phyloP scores from a whole-genome alignment of 2,329 filamentous ascomycete genomes.

The Pleoardoris graminearum region DNA sequence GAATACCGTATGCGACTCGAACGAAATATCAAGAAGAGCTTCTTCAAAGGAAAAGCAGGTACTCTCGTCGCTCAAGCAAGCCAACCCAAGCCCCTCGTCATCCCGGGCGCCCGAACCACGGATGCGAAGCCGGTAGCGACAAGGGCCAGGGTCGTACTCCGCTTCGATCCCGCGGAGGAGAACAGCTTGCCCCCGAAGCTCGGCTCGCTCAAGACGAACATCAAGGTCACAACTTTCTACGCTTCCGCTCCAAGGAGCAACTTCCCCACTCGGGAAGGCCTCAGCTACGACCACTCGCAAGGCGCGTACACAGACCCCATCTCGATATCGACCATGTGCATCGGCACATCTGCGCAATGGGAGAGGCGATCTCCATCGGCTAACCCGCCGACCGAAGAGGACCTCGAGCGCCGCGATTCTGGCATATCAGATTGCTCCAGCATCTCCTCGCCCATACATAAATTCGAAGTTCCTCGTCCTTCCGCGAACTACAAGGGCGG shows the following conservation, averaged over 20 bases:
- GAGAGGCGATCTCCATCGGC: conserved; percentile 48
- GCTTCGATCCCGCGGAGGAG: conserved; percentile 62
- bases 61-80: conserved; percentile 60
- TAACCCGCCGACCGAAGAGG: conserved; percentile 30
- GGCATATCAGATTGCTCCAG: conserved; percentile 43
- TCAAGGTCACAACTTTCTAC: conserved; percentile 63
- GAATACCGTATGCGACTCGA: conserved; percentile 61
- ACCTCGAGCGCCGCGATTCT: conserved; percentile 46
- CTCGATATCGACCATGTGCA: conserved; percentile 58
- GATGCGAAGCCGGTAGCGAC: conserved; percentile 54
- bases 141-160: conserved; percentile 59
- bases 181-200: conserved; percentile 57
- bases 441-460: conserved; percentile 21
- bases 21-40: conserved; percentile 63
- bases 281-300: conserved; percentile 52
- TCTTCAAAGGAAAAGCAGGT: conserved; percentile 63
- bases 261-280: conserved; percentile 51
- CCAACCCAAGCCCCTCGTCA: conserved; percentile 61
- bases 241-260: conserved; percentile 55
- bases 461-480: conserved; percentile 37
- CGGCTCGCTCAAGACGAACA: conserved; percentile 55
- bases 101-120: conserved; percentile 49
- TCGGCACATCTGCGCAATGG: conserved; percentile 61
- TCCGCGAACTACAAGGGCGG: conserved; percentile 50
- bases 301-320: conserved; percentile 59